A percentile compares a stretch with the other conserved stretches of the same genome.
Evolutionary conservation across 2,329 filamentous ascomycete genomes (phyloP).

Genomic region (Didymella segeticola): DNA sequence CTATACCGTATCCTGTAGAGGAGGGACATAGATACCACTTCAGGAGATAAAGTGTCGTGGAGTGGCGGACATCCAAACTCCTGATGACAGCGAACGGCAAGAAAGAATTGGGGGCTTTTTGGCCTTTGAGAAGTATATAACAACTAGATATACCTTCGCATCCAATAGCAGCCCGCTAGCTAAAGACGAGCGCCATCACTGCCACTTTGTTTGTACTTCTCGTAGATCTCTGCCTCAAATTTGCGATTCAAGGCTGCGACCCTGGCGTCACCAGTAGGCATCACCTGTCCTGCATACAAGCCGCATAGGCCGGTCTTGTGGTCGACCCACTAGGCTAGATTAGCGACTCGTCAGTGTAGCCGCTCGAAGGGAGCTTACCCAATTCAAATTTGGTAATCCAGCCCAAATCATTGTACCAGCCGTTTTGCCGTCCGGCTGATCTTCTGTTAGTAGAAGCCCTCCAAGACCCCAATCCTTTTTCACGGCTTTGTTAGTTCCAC

Average conservation of each 20-base stretch:
- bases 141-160: background rate
- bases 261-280: conserved; percentile 39
- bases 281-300: conserved; percentile 38
- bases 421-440: conserved; percentile 31
- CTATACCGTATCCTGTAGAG: too few species aligned
- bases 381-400: conserved; percentile 42
- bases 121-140: too few species aligned
- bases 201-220: conserved; percentile 19
- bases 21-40: too few species aligned
- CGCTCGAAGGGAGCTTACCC: conserved; percentile 27
- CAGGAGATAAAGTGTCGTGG: too few species aligned
- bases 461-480: conserved; percentile 42
- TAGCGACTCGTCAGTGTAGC: background rate
- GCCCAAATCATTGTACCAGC: conserved; percentile 43
- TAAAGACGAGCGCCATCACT: conserved; percentile 14
- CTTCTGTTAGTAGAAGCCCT: conserved; percentile 34
- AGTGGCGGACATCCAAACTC: too few species aligned
- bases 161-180: background rate
- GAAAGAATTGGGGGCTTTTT: too few species aligned
- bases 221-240: conserved; percentile 33
- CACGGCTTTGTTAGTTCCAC: conserved; percentile 23
- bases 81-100: too few species aligned
- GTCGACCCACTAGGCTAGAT: conserved; percentile 38
- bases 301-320: conserved; percentile 40
- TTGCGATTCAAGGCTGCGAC: conserved; percentile 18